phyloP scores from a whole-genome alignment of 1,284 basidiomycete genomes.

The Ganoderma sp. region DNA sequence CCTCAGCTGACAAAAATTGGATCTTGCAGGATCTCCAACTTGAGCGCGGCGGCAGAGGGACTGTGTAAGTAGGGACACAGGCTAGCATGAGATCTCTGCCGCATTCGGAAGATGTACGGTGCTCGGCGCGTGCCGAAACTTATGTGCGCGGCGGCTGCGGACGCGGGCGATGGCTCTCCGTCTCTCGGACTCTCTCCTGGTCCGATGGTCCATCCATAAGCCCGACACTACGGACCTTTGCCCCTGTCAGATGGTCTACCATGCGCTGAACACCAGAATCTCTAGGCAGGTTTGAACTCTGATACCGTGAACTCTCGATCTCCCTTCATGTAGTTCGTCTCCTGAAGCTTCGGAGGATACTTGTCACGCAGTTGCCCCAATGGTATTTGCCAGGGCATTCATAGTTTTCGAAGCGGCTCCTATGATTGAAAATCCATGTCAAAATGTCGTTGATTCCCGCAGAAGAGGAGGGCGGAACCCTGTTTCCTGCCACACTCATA shows the following conservation, averaged over 20 bases:
- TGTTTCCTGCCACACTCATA: too few relatives aligned
- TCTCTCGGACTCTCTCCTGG: background rate
- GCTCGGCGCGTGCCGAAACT: background rate
- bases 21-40: too few relatives aligned
- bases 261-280: background rate
- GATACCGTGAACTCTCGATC: background rate
- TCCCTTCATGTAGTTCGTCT: background rate
- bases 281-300: background rate
- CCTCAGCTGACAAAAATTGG: background rate
- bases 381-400: too few relatives aligned
- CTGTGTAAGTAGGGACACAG: too few relatives aligned
- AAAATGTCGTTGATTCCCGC: too few relatives aligned
- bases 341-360: background rate
- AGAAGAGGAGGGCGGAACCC: too few relatives aligned
- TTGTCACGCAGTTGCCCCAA: background rate
- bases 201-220: background rate
- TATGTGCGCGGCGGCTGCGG: background rate
- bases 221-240: background rate
- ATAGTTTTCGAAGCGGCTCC: too few relatives aligned
- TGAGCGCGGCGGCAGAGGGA: background rate
- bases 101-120: too few relatives aligned
- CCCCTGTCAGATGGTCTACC: constrained; percentile 1
- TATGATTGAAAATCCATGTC: too few relatives aligned
- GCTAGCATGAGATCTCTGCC: too few relatives aligned
- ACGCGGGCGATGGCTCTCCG: background rate